phyloP scores from a whole-genome alignment of 2,329 filamentous ascomycete species.

The Penicillium griseofulvum region DNA sequence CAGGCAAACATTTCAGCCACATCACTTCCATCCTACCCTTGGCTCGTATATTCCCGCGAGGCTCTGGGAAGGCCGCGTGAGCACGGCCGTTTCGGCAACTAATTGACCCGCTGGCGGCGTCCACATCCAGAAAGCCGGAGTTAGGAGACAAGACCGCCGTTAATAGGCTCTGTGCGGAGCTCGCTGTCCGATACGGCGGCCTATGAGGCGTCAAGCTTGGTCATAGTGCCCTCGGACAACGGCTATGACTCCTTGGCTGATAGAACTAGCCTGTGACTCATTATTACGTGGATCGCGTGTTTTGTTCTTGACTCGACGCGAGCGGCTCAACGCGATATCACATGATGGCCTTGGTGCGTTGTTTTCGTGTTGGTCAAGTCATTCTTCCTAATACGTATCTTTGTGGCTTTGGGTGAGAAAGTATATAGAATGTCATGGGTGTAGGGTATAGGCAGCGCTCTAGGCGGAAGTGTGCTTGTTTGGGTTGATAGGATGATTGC shows the following conservation, averaged over 20 bases:
- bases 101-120: background rate
- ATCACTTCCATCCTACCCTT: background rate
- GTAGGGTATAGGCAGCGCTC: background rate
- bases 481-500: background rate
- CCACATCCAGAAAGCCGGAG: conserved; percentile 4
- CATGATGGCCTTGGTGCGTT: background rate
- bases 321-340: conserved; percentile 6
- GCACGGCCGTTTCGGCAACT: background rate
- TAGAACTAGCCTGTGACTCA: background rate
- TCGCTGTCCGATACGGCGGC: background rate
- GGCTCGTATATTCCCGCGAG: background rate
- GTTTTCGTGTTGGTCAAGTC: background rate
- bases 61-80: background rate
- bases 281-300: background rate
- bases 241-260: background rate
- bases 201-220: background rate
- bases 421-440: background rate
- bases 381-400: background rate
- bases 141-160: conserved; percentile 2
- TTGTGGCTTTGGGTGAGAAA: background rate
- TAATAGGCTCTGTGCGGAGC: background rate
- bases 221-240: background rate
- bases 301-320: background rate
- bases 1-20: conserved; percentile 7
- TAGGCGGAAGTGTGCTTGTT: background rate